A percentile compares a stretch with the other conserved stretches of the same genome.
Evolutionary conservation across 73 alveolate genomes (phyloP).

Genomic region (Paramecium sexaurelia): DNA sequence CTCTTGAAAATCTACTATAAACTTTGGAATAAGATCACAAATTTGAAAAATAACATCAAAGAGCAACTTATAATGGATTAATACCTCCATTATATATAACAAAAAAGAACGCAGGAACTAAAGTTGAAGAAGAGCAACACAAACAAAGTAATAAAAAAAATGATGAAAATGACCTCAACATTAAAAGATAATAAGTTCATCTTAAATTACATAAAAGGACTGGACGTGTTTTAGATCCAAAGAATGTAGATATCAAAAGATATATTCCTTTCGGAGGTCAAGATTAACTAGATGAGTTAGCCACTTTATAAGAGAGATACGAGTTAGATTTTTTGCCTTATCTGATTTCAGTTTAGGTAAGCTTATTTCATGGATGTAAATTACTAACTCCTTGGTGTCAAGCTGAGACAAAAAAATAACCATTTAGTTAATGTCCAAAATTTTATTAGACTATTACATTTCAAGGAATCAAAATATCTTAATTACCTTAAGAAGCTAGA

Average conservation of each 20-base stretch:
- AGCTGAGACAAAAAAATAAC: conserved; percentile 63
- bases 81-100: conserved; percentile 67
- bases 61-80: conserved; percentile 67
- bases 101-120: conserved; percentile 22
- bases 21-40: conserved; percentile 54
- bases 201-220: conserved; percentile 36
- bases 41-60: conserved; percentile 25
- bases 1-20: conserved; percentile 62
- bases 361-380: conserved; percentile 67
- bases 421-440: conserved; percentile 67
- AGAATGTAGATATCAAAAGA: background rate
- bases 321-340: conserved; percentile 68
- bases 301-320: conserved; percentile 39
- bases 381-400: conserved; percentile 55
- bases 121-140: conserved; percentile 33
- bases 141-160: conserved; percentile 19
- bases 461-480: conserved; percentile 67
- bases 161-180: conserved; percentile 5
- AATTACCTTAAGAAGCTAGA: conserved; percentile 73
- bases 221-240: background rate
- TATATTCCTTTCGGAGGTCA: conserved; percentile 60
- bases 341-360: conserved; percentile 66
- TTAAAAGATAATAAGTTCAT: conserved; percentile 46
- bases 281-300: conserved; percentile 64
- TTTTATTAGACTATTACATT: conserved; percentile 63